A percentile compares a stretch with the other conserved stretches of the same genome.
phyloP scores from a whole-genome alignment of 2,329 filamentous ascomycete genomes.

The Bipolaris zeicola region DNA sequence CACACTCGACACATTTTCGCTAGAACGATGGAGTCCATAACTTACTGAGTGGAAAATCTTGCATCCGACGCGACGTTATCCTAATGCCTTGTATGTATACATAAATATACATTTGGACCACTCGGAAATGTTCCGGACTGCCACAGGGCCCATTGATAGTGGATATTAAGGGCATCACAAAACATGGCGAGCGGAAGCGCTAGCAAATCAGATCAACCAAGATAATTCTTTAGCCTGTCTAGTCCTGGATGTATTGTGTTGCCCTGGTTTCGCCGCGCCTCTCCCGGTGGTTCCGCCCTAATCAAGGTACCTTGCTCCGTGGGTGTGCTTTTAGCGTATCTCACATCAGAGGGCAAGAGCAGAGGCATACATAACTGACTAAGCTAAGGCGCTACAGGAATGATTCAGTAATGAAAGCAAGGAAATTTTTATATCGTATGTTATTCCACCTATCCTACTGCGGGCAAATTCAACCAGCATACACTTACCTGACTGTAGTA shows the following conservation, averaged over 20 bases:
- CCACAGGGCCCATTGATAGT: constrained; percentile 36
- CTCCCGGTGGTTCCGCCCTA: constrained; percentile 22
- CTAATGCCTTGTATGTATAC: constrained; percentile 35
- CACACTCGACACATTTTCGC: constrained; percentile 24
- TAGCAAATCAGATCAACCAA: background rate
- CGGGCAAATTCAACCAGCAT: constrained; percentile 34
- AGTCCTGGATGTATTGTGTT: background rate
- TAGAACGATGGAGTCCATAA: constrained; percentile 34
- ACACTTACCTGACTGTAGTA: constrained; percentile 25
- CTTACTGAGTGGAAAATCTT: constrained; percentile 42
- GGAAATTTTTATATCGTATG: constrained; percentile 31
- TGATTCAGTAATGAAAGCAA: constrained; percentile 36
- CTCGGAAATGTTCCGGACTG: constrained; percentile 33
- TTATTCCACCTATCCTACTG: constrained; percentile 43
- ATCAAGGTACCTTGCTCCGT: constrained; percentile 35
- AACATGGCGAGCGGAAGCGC: constrained; percentile 22
- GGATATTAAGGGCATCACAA: constrained; percentile 34
- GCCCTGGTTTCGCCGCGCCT: constrained; percentile 12
- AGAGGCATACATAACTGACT: constrained; percentile 29
- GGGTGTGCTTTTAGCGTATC: constrained; percentile 29
- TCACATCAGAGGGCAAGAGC: constrained; percentile 32
- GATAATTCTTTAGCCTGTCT: background rate
- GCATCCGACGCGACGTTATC: constrained; percentile 42
- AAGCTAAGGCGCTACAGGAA: constrained; percentile 36
- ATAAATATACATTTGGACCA: constrained; percentile 14